Base-by-base conservation (phyloP, 75 land plant genomes). In the Pinus taeda region DNA sequence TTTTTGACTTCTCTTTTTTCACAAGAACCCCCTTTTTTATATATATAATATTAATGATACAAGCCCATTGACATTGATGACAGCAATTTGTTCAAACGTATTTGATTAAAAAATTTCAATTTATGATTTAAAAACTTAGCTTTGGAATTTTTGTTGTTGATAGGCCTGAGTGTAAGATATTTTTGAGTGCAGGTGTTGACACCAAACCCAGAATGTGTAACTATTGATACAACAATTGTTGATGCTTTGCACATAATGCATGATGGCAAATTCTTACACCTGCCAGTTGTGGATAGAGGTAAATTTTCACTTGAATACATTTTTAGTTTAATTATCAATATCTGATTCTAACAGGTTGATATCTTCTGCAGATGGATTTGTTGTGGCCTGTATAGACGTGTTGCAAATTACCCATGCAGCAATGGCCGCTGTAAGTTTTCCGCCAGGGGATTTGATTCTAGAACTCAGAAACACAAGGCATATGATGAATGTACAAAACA, bases 171-270 rank as follows among this genome's bases (percentile, higher is more conserved):
- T 49, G 55, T 9, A 49, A 49, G 55, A 49, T 49, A 49, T 49
- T 49, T 49, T 49, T 49, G 12, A 49, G 12, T 11, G 55, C 79
- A 92, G 94, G 88, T 92, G 24, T 90, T 92, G 94, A 92, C 93
- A 53, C 84, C 87, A 62, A 92, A 91, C 76, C 93, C 93, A 73
- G 94, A 90, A 74, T 92, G 94, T 79, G 93, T 84, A 59, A 82
- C 88, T 64, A 29, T 82, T 63, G 93, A 87, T 39, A 90, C 85
- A 13, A 78, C 94, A 4, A 88, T 92, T 77, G 89, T 88, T 62
- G 91, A 90, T 85, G 94, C 94, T 37, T 70, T 92, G 15, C 94
- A 92, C 57, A 84, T 81, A 56, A 92, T 92, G 94, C 93, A 90
- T 79, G 93, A 92, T 75, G 94, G 94, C 36, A 92, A 88, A 60